Evolutionary conservation across 2,329 filamentous ascomycete genomes (phyloP), one percentile per base, ranked within the genome.

Genomic region (Ophiosphaerella narmari): DNA sequence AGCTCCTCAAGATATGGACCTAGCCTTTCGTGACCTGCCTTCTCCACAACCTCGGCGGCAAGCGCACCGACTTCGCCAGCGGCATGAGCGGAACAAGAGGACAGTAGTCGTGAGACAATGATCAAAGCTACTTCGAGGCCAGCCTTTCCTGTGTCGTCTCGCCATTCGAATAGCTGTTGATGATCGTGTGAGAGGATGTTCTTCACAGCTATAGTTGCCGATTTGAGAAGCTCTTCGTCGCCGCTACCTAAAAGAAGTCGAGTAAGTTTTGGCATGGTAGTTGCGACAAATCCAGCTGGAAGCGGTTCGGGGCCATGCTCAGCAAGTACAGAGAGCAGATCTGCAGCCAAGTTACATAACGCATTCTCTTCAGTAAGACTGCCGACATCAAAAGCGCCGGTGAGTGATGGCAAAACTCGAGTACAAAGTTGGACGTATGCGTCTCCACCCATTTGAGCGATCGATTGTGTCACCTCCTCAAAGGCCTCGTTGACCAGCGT

Each of bases 11-110:
- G 81, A 71, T 91, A 97, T 9, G 92, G 92, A 0, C 94, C 94
- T 9, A 99, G 85, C 46, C 90, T 86, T 69, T 96, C 92, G 33
- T 91, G 87, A 9, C 94, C 94, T 43, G 93, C 94, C 75, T 94
- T 96, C 75, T 97, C 93, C 1, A 99, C 94, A 24, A 99, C 80
- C 74, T 96, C 92, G 1, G 93, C 93, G 4, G 94, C 94, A 57
- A 99, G 83, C 13, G 91, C 91, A 60, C 94, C 94, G 37, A 99
- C 92, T 76, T 99, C 93, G n/a, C 91, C 90, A 5, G 93, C 94
- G 14, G 91, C 90, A 65, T 93, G 91, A 66, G 99, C 94, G 65
- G 97, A 87, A 1, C 82, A 76, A 1, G 90, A 88, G 3, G 89
- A 87, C 26, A 99, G 82, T 4, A 99, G 82, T 40, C 93, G 89